These are phyloP conservation scores for Skeletonema tropicum DNA, from an alignment of 108 stramenopile species.

Conservation along the genomic window DNA sequence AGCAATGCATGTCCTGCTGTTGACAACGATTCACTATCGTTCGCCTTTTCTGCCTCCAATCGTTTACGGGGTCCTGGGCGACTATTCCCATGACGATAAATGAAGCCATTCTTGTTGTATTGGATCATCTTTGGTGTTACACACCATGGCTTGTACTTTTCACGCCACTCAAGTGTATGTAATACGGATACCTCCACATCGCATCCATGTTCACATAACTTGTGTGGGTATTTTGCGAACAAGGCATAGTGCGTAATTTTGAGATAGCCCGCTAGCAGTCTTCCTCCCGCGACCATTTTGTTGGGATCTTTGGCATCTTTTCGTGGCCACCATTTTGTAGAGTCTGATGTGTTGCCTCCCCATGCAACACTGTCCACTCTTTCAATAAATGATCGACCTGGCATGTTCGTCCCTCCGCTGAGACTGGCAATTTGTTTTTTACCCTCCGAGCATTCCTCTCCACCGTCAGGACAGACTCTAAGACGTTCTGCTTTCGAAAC, in stretches of 20 bases:
- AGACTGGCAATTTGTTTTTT: slow-evolving; percentile 7
- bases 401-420: slow-evolving; percentile 4
- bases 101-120: slow-evolving; percentile 63
- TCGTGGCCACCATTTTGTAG: slow-evolving; percentile 32
- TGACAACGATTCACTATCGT: slow-evolving; percentile 11
- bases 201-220: slow-evolving; percentile 61
- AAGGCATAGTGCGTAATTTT: slow-evolving; percentile 57
- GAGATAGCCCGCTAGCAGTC: slow-evolving; percentile 42
- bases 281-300: slow-evolving; percentile 15
- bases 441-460: neutral
- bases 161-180: slow-evolving; percentile 75
- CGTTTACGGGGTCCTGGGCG: slow-evolving; percentile 33
- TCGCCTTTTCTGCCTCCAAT: slow-evolving; percentile 8
- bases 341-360: slow-evolving; percentile 34
- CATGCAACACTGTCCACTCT: slow-evolving; percentile 37
- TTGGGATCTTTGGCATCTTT: slow-evolving; percentile 14
- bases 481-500: slow-evolving; percentile 5
- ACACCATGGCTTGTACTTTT: slow-evolving; percentile 75
- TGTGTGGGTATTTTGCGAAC: slow-evolving; percentile 63
- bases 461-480: neutral
- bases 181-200: slow-evolving; percentile 56
- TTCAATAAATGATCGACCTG: slow-evolving; percentile 21
- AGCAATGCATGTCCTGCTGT: slow-evolving; percentile 61
- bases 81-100: slow-evolving; percentile 64
- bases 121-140: slow-evolving; percentile 50